Base-by-base conservation (phyloP, 2,329 filamentous ascomycete genomes). In the Cladophialophora chaetospira region DNA sequence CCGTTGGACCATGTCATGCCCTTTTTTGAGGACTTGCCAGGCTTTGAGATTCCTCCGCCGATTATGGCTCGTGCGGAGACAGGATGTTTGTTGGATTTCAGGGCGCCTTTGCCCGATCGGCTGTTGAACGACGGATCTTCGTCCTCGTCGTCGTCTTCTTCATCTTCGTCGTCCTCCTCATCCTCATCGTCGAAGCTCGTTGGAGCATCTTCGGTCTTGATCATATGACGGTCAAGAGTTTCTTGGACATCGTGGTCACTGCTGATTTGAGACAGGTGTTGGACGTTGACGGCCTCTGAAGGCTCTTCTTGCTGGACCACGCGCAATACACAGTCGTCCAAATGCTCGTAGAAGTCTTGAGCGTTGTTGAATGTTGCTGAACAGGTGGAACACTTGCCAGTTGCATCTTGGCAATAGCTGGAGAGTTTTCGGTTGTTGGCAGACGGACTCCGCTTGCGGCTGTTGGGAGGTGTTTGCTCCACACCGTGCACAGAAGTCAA, bases 331-430 rank as follows among this genome's bases (percentile, higher is more conserved):
- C 84, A 87, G 72, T 86, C 83, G 67, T 87, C 93, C 64, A 97
- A 79, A 79, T 97, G 93, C 76, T 97, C 93, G 72, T 97, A 97
- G 76, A 97, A 97, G 69, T 97, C 93, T 73, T 97, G 93, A 2
- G 93, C 90, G 59, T 88, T 93, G 64, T 82, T 81, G 71, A 96
- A 97, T 5, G 84, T 89, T 38, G 85, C 82, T 11, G 89, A 90
- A 73, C 93, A 97, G 63, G 94, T 97, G 3, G 91, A 96, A 73
- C 93, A 97, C 71, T 88, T 91, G 63, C 91, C 92, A 48, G 88
- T 88, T 28, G 89, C 86, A 67, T 94, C 89, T 57, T 85, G 82
- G 17, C 88, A 82, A 68, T 90, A 90, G 52, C 83, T 84, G 4
- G 85, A 83, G 31, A 88, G 78, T 73, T 88, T 89, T 77, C 88